Evolutionary conservation across 495 filamentous ascomycete genomes (phyloP), one percentile per base, ranked within the genome.

Genomic region (Astrothelium macrocarpum): DNA sequence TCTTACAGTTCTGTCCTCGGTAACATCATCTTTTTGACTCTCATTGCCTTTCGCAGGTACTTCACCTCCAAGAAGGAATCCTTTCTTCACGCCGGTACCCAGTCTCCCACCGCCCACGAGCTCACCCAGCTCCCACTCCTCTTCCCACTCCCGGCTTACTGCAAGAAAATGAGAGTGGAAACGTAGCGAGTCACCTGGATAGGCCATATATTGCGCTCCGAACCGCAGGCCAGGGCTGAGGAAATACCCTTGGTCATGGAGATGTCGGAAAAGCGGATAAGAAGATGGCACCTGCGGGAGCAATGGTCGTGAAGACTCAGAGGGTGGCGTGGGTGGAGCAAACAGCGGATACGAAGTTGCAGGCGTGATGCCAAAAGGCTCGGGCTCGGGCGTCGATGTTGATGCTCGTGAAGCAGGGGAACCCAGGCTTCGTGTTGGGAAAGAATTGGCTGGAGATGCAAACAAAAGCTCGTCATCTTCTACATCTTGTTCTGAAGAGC

Each of bases 41-140:
- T 59, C 32, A 67, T 59, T 76, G 53, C 53, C 66, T 43, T 53
- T 23, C 59, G 58, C 12, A 25, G 34, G 29, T 64, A 62, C 71
- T 28, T 67, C 62, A 2, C 91, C 93, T 10, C 94, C 94, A 67
- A 98, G 79, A 61, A 98, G 76, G 74, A 88, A 97, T 2, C 88
- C 88, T 75, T 98, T 98, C 78, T 98, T 98, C 34, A 98, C 95
- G 46, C 89, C 88, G 16, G 95, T 97, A 0, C 90, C 94, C 66
- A 98, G 71, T 66, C 94, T 78, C 5, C 95, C 95, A 1, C 90
- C 90, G 20, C 84, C 87, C 36, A 97, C 84, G 26, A 98, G 77
- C 66, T 94, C 87, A 64, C 95, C 80, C 72, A 97, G 77, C 59
- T 88, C 80, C 59, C 97, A 84, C 70, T 93, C 82, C 67, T 97